phyloP scores from a whole-genome alignment of 2,329 filamentous ascomycete genomes.

The Gliomastix tumulicola region DNA sequence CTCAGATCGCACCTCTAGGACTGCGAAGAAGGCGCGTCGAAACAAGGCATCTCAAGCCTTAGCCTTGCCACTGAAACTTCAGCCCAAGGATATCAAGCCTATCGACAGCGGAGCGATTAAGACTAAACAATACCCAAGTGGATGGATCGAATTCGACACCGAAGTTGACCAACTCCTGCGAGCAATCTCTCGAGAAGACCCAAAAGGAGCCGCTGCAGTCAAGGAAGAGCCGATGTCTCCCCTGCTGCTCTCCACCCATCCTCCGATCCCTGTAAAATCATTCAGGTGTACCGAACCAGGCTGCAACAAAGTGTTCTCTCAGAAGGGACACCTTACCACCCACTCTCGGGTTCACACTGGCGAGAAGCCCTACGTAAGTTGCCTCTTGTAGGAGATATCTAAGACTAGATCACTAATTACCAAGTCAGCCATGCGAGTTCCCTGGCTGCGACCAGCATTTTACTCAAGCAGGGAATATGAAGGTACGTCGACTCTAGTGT shows the following conservation, averaged over 20 bases:
- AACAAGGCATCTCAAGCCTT: no score
- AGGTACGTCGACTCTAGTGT: constrained; percentile 42
- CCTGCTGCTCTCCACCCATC: background rate
- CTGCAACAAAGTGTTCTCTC: constrained; percentile 77
- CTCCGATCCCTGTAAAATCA: constrained; percentile 38
- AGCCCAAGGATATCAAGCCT: constrained; percentile 26
- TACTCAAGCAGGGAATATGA: constrained; percentile 85
- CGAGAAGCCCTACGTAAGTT: constrained; percentile 82
- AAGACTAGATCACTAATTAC: no score
- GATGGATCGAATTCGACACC: constrained; percentile 65
- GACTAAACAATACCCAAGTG: no score
- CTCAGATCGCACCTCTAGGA: no score
- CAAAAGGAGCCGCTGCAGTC: no score
- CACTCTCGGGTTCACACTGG: constrained; percentile 86
- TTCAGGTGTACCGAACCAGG: constrained; percentile 66
- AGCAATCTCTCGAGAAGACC: constrained; percentile 66
- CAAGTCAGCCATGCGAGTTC: background rate
- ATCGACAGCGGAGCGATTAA: constrained; percentile 37
- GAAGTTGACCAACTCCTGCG: constrained; percentile 85
- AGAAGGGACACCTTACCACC: constrained; percentile 90
- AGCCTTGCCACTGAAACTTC: no score
- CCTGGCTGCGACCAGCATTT: constrained; percentile 37
- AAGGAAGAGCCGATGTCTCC: no score
- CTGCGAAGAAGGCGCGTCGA: background rate
- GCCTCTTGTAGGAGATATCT: no score